Evolutionary conservation across 78 protist species (phyloP).

Genomic region (Monocercomonoides exilis): DNA sequence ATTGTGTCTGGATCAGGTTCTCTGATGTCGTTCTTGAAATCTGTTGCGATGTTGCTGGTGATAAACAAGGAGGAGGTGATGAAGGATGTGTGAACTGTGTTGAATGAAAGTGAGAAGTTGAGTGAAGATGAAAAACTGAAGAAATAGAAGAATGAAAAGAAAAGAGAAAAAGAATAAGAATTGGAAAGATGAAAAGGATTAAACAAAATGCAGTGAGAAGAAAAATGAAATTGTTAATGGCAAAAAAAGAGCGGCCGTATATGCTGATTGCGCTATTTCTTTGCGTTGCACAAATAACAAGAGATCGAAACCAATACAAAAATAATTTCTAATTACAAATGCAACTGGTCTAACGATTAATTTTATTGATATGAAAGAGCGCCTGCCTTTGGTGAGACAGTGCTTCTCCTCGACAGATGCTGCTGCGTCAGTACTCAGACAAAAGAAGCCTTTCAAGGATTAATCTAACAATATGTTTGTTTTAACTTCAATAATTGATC

Average conservation of each 20-base stretch:
- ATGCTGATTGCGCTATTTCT: neutral
- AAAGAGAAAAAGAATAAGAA: neutral
- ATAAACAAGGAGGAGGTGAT: neutral
- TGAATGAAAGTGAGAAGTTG: neutral
- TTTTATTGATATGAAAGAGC: neutral
- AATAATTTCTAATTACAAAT: neutral
- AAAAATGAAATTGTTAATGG: neutral
- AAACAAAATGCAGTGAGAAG: neutral
- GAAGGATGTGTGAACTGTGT: neutral
- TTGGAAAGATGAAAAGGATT: neutral
- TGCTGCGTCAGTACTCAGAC: neutral
- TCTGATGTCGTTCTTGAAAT: neutral
- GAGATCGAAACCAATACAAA: neutral
- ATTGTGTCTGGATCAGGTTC: neutral
- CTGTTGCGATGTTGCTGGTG: neutral
- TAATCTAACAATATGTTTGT: neutral
- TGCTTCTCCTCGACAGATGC: neutral
- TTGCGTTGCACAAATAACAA: neutral
- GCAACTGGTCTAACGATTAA: neutral
- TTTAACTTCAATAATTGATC: neutral
- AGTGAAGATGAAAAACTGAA: neutral
- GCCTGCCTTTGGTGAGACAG: neutral
- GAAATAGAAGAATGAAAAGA: too few relatives aligned
- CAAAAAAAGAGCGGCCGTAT: neutral
- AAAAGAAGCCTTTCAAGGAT: neutral